Evolutionary conservation across 208 protist species (phyloP), one percentile per base, ranked within the genome.

Genomic region (Wallacemonas sp.): DNA sequence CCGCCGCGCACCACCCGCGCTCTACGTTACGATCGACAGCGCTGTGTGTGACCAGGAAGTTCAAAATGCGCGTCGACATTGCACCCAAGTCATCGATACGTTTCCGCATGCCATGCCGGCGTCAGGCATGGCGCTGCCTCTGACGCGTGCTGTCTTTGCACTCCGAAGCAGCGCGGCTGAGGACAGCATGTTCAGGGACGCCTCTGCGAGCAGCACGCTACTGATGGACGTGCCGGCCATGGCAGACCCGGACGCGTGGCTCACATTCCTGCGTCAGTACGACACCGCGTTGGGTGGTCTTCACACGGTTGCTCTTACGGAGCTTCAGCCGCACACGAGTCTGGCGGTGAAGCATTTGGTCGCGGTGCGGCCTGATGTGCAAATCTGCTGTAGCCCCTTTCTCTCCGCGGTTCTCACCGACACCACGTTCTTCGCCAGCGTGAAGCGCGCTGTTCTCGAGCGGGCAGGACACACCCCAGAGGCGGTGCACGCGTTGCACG

Each of bases 1-100:
- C 39, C 78, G 89, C 4, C 81, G 87, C 33, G 78, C 80, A 12
- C 86, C 89, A 19, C 89, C 89, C 14, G 51, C 66, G 15, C 27
- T 87, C 11, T 95, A 95, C 70, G 51, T 91, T 0, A 95, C 89
- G 12, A 88, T 77, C 59, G 76, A 80, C 26, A 49, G 68, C 19
- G 66, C 39, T 21, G 67, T 81, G 17, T 31, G 51, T 15, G 27
- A 51, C 14, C 24, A 41, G 31, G 26, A 34, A 34, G 15, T 41
- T 9, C 24, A 26, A 0, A 27, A 38, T 45, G 49, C 39, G 4
- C 78, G 58, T 36, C 80, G 90, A 2, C 85, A 92, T 71, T 59
- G 56, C 55, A 91, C 90, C 24, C 72, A 65, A 21, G 69, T 95
- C 15, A 62, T 95, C 5, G 84, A 93, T 41, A 66, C 41, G 64